These are phyloP conservation scores for Colletotrichum lini DNA, from an alignment of 2,329 filamentous ascomycete genomes.

Conservation along the genomic window DNA sequence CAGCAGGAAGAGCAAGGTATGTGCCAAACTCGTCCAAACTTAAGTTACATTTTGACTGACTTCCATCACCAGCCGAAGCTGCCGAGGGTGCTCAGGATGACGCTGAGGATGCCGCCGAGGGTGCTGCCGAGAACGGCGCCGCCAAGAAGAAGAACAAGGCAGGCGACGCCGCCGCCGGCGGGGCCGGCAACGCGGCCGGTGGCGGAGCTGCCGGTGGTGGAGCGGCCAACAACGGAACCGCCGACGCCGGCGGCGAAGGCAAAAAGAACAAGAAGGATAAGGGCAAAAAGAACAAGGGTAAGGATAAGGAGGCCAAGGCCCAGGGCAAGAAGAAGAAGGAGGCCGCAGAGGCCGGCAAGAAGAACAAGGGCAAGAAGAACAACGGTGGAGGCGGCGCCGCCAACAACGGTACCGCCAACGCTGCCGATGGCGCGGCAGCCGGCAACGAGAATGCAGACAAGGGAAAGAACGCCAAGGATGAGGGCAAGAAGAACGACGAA, in stretches of 20 bases:
- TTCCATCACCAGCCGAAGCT: neutral
- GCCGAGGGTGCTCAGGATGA: neutral
- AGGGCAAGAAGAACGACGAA: constrained; percentile 7
- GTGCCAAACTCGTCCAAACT: neutral
- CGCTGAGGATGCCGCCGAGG: neutral
- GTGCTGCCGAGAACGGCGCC: neutral
- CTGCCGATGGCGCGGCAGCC: neutral
- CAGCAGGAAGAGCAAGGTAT: constrained; percentile 17
- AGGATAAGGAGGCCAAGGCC: neutral
- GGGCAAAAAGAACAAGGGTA: neutral
- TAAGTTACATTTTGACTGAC: neutral
- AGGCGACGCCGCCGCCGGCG: neutral
- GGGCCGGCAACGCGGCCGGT: neutral
- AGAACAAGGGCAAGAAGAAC: constrained; percentile 17
- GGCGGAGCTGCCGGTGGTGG: neutral
- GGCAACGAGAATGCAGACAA: neutral
- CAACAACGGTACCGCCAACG: constrained; percentile 37
- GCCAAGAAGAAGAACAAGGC: constrained; percentile 6
- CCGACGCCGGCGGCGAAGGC: constrained; percentile 10
- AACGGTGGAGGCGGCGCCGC: constrained; percentile 23
- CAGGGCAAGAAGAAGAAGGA: neutral
- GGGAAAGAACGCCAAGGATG: constrained; percentile 17
- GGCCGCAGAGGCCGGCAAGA: constrained; percentile 5
- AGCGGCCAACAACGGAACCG: constrained; percentile 27
- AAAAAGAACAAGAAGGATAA: constrained; percentile 17